These are phyloP conservation scores for Phytophthora colocasiae DNA, from an alignment of 352 stramenopile genomes.

Conservation along the genomic window DNA sequence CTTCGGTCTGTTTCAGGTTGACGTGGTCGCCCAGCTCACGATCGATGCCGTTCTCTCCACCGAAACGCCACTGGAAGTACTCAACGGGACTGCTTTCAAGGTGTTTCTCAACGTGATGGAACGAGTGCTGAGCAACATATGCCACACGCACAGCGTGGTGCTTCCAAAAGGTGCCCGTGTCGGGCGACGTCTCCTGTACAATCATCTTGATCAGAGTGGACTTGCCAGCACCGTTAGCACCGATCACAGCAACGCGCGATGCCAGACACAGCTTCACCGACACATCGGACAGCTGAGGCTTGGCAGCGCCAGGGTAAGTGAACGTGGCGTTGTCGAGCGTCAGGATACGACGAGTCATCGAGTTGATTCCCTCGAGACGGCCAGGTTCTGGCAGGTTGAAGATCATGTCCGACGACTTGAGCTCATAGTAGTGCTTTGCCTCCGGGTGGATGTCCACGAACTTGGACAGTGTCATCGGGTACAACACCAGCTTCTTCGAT, in stretches of 20 bases:
- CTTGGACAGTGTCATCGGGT: constrained; percentile 86
- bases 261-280: constrained; percentile 95
- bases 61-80: constrained; percentile 98
- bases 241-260: constrained; percentile 96
- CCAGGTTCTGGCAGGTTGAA: constrained; percentile 92
- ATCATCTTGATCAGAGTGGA: constrained; percentile 98
- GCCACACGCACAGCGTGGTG: constrained; percentile 94
- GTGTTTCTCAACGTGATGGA: constrained; percentile 97
- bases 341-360: constrained; percentile 92
- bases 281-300: constrained; percentile 93
- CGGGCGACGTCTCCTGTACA: constrained; percentile 79
- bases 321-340: constrained; percentile 91
- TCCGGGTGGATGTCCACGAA: constrained; percentile 93
- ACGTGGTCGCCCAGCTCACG: constrained; percentile 88
- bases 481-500: constrained; percentile 96
- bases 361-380: constrained; percentile 91
- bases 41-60: constrained; percentile 95
- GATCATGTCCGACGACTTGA: constrained; percentile 81
- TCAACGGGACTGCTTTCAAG: constrained; percentile 95
- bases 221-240: constrained; percentile 97
- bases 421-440: constrained; percentile 95
- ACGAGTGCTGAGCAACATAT: constrained; percentile 97
- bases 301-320: constrained; percentile 85
- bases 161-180: constrained; percentile 80
- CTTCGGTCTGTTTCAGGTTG: constrained; percentile 92